Evolutionary conservation across 768 basidiomycete genomes (phyloP).

Genomic region (Daedalea quercina): DNA sequence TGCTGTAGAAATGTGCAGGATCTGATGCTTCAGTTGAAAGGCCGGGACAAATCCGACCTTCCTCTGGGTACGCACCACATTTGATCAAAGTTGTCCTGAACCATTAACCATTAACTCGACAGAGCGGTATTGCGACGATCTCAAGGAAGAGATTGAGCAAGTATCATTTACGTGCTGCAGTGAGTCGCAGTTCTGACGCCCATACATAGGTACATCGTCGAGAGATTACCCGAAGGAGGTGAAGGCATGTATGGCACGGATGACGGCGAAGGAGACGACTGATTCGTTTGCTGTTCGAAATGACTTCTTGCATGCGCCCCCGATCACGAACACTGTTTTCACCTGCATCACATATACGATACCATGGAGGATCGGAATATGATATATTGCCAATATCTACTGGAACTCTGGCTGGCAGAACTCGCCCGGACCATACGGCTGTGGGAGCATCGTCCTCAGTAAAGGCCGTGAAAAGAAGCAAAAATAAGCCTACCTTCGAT

Average conservation of each 20-base stretch:
- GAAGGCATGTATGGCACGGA: conserved; percentile 68
- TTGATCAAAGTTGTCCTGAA: not conserved
- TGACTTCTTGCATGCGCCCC: too few relatives aligned
- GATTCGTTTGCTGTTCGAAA: conserved; percentile 14
- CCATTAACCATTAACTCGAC: conserved; percentile 2
- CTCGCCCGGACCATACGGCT: conserved; percentile 95
- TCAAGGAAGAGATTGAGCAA: conserved; percentile 75
- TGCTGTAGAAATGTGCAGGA: not conserved
- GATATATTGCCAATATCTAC: conserved; percentile 12
- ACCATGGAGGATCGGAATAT: not conserved
- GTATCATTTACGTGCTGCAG: conserved; percentile 41
- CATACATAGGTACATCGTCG: conserved; percentile 53
- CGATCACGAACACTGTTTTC: too few relatives aligned
- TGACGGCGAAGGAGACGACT: conserved; percentile 80
- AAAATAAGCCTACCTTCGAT: conserved; percentile 45
- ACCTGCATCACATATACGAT: not conserved
- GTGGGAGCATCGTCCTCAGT: not conserved
- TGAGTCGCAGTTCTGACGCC: conserved; percentile 7
- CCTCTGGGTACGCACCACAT: conserved; percentile 58
- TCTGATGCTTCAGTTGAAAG: not conserved
- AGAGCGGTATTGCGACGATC: conserved; percentile 83
- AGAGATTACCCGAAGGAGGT: conserved; percentile 67
- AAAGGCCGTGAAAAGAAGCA: conserved; percentile 3
- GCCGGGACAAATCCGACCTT: conserved; percentile 53
- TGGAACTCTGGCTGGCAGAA: conserved; percentile 78